Conservation (phyloP, 2,329 filamentous ascomycete species). For the Aureobasidium sp. region DNA sequence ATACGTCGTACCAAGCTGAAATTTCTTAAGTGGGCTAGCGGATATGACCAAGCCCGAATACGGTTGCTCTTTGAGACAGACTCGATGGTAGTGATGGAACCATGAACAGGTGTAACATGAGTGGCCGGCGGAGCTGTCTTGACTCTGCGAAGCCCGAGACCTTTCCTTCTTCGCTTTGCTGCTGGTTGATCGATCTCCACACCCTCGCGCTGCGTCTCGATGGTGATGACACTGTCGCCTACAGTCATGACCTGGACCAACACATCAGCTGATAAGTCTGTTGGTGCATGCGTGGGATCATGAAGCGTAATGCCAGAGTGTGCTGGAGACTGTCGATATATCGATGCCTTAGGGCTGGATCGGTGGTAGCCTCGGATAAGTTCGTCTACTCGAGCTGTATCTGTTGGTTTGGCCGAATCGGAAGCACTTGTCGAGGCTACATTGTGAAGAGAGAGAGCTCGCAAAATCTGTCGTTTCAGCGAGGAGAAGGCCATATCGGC, state of each 20-base stretch:
- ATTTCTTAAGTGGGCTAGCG: not conserved
- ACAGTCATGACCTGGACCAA: not conserved
- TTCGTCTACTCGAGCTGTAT: not conserved
- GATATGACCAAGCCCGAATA: not conserved
- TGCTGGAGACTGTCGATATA: not conserved
- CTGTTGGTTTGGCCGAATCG: not conserved
- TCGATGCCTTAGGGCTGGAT: not conserved
- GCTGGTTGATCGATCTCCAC: not conserved
- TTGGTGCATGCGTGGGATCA: not conserved
- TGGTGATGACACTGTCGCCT: constrained; percentile 4
- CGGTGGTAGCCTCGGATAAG: not conserved
- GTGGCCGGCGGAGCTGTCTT: not conserved
- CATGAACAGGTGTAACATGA: not conserved
- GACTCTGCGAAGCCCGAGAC: not conserved
- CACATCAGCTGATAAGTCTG: not conserved
- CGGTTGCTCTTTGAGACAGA: not conserved
- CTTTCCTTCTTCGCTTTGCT: not conserved
- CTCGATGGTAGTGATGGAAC: constrained; percentile 2
- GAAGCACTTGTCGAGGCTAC: too few relatives aligned
- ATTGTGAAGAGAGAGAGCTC: not conserved
- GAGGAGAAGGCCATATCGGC: not conserved
- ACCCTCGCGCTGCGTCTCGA: not conserved
- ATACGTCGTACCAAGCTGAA: not conserved
- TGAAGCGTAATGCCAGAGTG: not conserved
- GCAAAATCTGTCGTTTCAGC: not conserved